phyloP scores from a whole-genome alignment of 495 filamentous ascomycete species.

The Cairneyella variabilis region DNA sequence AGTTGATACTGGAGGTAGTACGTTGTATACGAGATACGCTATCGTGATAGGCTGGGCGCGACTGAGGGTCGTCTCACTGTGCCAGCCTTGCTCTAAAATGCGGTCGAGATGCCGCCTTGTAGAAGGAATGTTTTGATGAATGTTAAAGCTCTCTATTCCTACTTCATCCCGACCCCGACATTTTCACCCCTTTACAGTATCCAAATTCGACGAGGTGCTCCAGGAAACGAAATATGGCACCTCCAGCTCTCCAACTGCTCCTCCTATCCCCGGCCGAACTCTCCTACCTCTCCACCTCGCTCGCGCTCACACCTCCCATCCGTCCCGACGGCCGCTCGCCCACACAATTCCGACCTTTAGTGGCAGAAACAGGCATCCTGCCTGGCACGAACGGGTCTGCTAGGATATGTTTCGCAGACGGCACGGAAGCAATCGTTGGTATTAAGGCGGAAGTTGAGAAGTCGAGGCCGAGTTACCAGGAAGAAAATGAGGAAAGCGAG shows the following conservation, averaged over 20 bases:
- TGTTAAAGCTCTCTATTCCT: no score
- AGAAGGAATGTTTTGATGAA: not conserved
- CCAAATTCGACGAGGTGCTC: no score
- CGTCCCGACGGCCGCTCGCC: constrained; percentile 82
- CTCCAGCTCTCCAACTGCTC: constrained; percentile 35
- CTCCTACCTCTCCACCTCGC: constrained; percentile 89
- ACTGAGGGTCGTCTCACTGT: not conserved
- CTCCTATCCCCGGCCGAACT: constrained; percentile 93
- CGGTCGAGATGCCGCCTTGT: not conserved
- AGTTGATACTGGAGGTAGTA: no score
- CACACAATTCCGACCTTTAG: constrained; percentile 83
- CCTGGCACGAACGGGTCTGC: constrained; percentile 89
- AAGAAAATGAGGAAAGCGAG: constrained; percentile 28
- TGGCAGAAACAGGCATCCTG: constrained; percentile 85
- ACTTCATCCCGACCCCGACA: no score
- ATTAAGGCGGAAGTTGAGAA: constrained; percentile 91
- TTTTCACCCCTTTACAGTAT: no score
- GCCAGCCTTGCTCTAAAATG: not conserved
- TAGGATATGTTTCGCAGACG: constrained; percentile 89
- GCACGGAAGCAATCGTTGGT: constrained; percentile 91
- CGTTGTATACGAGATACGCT: no score
- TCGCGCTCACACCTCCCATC: constrained; percentile 72
- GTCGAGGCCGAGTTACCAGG: constrained; percentile 36
- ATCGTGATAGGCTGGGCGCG: no score
- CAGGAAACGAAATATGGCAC: constrained; percentile 18